Conservation (phyloP, 2,329 filamentous ascomycete genomes). For the Colletotrichum aenigma region DNA sequence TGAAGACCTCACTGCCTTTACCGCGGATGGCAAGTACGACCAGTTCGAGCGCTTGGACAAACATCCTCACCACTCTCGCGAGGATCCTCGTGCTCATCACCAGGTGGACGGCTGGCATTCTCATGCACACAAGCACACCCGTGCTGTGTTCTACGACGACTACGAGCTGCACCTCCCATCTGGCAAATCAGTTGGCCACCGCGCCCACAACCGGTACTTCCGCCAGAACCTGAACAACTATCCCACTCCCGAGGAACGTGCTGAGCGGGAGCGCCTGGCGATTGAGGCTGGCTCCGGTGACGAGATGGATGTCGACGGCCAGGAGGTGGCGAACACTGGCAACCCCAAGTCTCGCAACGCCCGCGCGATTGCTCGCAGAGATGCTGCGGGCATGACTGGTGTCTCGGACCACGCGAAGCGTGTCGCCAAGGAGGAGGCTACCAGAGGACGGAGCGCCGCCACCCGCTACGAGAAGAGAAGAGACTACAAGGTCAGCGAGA, state of each 20-base stretch:
- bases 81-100: slow-evolving; percentile 74
- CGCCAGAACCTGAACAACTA: slow-evolving; percentile 90
- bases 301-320: slow-evolving; percentile 38
- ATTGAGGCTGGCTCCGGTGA: slow-evolving; percentile 49
- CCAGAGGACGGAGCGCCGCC: slow-evolving; percentile 70
- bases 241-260: slow-evolving; percentile 78
- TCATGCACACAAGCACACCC: slow-evolving; percentile 75
- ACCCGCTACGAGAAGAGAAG: slow-evolving; percentile 66
- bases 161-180: slow-evolving; percentile 93
- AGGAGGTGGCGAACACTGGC: slow-evolving; percentile 39
- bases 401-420: slow-evolving; percentile 78
- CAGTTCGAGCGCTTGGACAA: slow-evolving; percentile 75
- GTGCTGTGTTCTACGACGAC: slow-evolving; percentile 87
- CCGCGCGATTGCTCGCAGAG: slow-evolving; percentile 66
- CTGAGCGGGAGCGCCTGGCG: slow-evolving; percentile 68
- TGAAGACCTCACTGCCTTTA: slow-evolving; percentile 80
- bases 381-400: slow-evolving; percentile 78
- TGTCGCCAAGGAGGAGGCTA: slow-evolving; percentile 69
- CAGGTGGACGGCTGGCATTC: slow-evolving; percentile 82
- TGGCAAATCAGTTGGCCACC: slow-evolving; percentile 87
- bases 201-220: slow-evolving; percentile 86
- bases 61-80: slow-evolving; percentile 76
- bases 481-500: slow-evolving; percentile 74
- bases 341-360: slow-evolving; percentile 37
- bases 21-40: slow-evolving; percentile 73